These are phyloP conservation scores for Nemania sp. DNA, from an alignment of 2,329 filamentous ascomycete species.

Conservation along the genomic window DNA sequence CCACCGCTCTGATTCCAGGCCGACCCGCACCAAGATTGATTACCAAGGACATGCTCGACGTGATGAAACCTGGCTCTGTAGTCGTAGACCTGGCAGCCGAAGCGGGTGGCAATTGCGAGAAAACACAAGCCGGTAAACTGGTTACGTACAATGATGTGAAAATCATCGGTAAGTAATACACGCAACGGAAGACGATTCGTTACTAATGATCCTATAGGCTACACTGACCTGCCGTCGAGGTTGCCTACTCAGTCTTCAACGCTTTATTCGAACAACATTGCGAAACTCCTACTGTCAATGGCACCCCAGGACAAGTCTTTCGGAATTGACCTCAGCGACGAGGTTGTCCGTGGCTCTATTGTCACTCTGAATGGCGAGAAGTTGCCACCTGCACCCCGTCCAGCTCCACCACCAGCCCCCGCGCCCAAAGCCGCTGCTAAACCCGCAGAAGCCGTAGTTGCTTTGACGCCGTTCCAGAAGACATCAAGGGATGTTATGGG, in stretches of 20 bases:
- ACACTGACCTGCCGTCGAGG: slow-evolving; percentile 84
- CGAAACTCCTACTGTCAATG: slow-evolving; percentile 84
- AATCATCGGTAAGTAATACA: slow-evolving; percentile 67
- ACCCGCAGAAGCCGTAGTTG: slow-evolving; percentile 60
- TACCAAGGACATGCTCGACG: slow-evolving; percentile 74
- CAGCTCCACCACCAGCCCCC: slow-evolving; percentile 59
- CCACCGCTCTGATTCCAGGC: slow-evolving; percentile 87
- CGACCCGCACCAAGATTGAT: slow-evolving; percentile 82
- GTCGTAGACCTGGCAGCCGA: slow-evolving; percentile 88
- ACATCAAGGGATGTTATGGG: slow-evolving; percentile 73
- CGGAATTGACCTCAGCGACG: slow-evolving; percentile 78
- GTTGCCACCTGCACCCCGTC: slow-evolving; percentile 73
- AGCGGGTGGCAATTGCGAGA: slow-evolving; percentile 85
- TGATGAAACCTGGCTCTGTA: slow-evolving; percentile 89
- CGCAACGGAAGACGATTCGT: not conserved
- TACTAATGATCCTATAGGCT: slow-evolving; percentile 53
- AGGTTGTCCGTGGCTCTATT: slow-evolving; percentile 83
- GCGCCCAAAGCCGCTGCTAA: slow-evolving; percentile 45
- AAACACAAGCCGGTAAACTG: slow-evolving; percentile 74
- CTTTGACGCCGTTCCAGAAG: slow-evolving; percentile 81
- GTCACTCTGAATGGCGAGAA: slow-evolving; percentile 79
- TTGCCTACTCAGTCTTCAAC: slow-evolving; percentile 88
- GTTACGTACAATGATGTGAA: slow-evolving; percentile 76
- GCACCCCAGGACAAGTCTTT: slow-evolving; percentile 76
- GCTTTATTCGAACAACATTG: slow-evolving; percentile 91